Conservation (phyloP, 441 rosid genomes). For the Francoa sonchifolia region DNA sequence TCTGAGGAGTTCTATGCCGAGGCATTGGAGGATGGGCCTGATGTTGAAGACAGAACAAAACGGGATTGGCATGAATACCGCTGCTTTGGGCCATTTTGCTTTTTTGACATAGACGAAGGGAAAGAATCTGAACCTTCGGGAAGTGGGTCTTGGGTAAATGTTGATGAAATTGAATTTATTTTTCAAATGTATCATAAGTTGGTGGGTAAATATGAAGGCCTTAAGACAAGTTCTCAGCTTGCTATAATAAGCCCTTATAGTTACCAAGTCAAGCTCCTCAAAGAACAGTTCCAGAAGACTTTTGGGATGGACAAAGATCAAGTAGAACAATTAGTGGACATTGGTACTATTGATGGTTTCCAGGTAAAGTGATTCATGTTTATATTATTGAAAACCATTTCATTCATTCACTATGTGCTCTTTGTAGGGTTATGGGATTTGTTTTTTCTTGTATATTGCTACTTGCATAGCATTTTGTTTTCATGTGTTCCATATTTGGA, state of each 20-base stretch:
- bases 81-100: slow-evolving; percentile 85
- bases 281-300: slow-evolving; percentile 52
- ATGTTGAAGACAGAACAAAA: slow-evolving; percentile 45
- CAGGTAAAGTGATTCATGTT: slow-evolving; percentile 41
- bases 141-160: slow-evolving; percentile 72
- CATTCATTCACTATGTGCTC: no score
- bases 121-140: slow-evolving; percentile 73
- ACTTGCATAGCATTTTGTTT: no score
- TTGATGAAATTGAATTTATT: slow-evolving; percentile 73
- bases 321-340: slow-evolving; percentile 64
- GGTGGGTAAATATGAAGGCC: slow-evolving; percentile 55
- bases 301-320: slow-evolving; percentile 73
- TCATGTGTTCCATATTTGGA: no score
- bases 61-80: slow-evolving; percentile 69
- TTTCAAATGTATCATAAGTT: slow-evolving; percentile 66
- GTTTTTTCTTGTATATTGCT: no score
- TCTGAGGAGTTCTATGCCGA: slow-evolving; percentile 72
- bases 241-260: slow-evolving; percentile 84
- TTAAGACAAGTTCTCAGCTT: slow-evolving; percentile 73
- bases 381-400: background rate
- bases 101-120: slow-evolving; percentile 76
- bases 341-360: slow-evolving; percentile 87
- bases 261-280: slow-evolving; percentile 79
- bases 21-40: slow-evolving; percentile 70
- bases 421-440: no score